Evolutionary conservation across 2,329 filamentous ascomycete genomes (phyloP).

Genomic region (Periconia digitata): DNA sequence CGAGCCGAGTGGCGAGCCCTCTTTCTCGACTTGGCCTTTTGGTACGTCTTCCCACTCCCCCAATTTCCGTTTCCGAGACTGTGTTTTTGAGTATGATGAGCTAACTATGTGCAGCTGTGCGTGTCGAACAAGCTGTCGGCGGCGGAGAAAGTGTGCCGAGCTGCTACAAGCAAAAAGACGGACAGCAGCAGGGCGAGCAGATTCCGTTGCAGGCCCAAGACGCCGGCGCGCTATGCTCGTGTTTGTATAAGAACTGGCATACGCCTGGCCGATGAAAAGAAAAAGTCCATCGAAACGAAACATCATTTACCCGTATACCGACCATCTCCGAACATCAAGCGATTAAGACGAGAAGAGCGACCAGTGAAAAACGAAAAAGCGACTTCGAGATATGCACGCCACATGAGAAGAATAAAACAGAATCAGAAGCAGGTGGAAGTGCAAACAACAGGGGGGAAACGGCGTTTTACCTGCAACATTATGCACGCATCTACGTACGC

Average conservation of each 20-base stretch:
- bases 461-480: too few relatives aligned
- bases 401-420: too few relatives aligned
- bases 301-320: too few relatives aligned
- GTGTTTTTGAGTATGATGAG: background rate
- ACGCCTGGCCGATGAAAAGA: constrained; percentile 10
- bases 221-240: constrained; percentile 44
- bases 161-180: constrained; percentile 52
- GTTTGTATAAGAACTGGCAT: constrained; percentile 50
- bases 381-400: too few relatives aligned
- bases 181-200: constrained; percentile 33
- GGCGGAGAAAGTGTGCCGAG: constrained; percentile 55
- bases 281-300: background rate
- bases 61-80: too few relatives aligned
- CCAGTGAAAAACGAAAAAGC: too few relatives aligned
- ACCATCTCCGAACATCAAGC: too few relatives aligned
- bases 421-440: too few relatives aligned
- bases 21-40: constrained; percentile 38
- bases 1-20: constrained; percentile 35
- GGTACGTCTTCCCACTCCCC: constrained; percentile 21
- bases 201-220: constrained; percentile 42
- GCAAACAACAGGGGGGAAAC: too few relatives aligned
- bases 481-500: too few relatives aligned
- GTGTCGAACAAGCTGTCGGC: constrained; percentile 55
- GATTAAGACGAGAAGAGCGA: too few relatives aligned
- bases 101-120: constrained; percentile 47